Base-by-base conservation (phyloP, 2,329 filamentous ascomycete genomes). In the Venturia asperata region DNA sequence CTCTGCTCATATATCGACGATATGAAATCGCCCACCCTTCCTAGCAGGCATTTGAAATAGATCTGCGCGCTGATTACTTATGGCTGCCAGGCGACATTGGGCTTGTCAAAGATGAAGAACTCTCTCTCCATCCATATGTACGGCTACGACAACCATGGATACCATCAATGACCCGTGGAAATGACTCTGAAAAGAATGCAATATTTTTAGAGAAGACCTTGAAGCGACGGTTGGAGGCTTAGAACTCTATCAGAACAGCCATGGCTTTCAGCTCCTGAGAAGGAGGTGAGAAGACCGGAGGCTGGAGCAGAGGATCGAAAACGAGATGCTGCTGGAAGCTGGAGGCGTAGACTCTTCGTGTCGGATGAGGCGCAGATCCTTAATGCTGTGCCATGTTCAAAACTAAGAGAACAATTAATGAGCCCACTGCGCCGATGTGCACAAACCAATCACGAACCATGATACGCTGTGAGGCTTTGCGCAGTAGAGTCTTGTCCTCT, bases 91-190 rank as follows among this genome's bases (percentile, higher is more conserved):
- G 65, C 34, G 65, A 66, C 30, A 66, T 66, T 39, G 65, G 65
- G 10, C 63, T 66, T 10, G 3, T 61, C 15, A 42, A 58, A 42
- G 63, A 65, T 21, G 21, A 30, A 11, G 47, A 27, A 6, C 43
- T 64, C 13, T 34, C 43, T 64, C 13, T 66, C 15, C 17, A 66
- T 66, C 34, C 66, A 6, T 6, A 34, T 65, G 13, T 66, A 65
- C 37, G 63, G 66, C 42, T 21, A 66, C 21, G 65, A 64, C 42
- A 66, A 66, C 41, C 65, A 66, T 34, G 65, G 66, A 52, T n/a
- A 41, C 17, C 58, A 66, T 7, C 45, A 66, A 13, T 30, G 3
- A 17, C 60, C 42, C 37, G 11, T 65, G 30, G 30, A 43, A n/a
- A n/a, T 42, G 15, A 21, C 27, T 24, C 24, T 3, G 62, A 56